phyloP scores from a whole-genome alignment of 2,329 filamentous ascomycete species.

The Orbilia oligospora region DNA sequence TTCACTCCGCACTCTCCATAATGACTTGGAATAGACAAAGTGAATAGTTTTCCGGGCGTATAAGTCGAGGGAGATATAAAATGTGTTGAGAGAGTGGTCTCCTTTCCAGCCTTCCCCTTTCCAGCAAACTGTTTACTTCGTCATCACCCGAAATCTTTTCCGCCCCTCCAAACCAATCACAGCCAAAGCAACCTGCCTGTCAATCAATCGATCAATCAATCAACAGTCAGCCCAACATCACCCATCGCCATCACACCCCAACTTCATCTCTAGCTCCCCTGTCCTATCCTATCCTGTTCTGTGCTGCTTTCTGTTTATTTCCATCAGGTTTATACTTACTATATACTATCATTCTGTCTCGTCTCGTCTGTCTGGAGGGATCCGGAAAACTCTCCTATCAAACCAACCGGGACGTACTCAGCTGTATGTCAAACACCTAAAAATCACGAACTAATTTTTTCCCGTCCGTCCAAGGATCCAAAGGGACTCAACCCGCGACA shows the following conservation, averaged over 20 bases:
- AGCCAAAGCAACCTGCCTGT: too few species aligned
- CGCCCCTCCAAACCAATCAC: slow-evolving; percentile 19
- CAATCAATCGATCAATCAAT: background rate
- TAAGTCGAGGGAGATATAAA: background rate
- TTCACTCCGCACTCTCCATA: too few species aligned
- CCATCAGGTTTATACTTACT: too few species aligned
- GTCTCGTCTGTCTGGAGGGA: slow-evolving; percentile 2
- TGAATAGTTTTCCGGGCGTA: too few species aligned
- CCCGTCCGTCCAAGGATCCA: background rate
- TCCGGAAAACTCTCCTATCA: slow-evolving; percentile 4
- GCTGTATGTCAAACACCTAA: background rate
- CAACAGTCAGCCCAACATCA: background rate
- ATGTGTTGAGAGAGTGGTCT: slow-evolving; percentile 41
- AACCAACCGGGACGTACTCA: background rate
- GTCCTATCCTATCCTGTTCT: too few species aligned
- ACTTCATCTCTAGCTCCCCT: background rate
- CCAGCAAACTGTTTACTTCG: slow-evolving; percentile 53
- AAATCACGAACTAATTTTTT: background rate
- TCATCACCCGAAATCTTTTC: slow-evolving; percentile 42
- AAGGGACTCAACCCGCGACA: background rate
- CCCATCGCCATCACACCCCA: slow-evolving; percentile 25
- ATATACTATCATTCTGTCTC: background rate
- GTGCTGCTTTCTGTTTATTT: too few species aligned
- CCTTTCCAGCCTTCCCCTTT: slow-evolving; percentile 57
- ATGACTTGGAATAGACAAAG: too few species aligned